These are phyloP conservation scores for Heliosperma pusillum DNA, from an alignment of 148 eudicot genomes.

Conservation along the genomic window DNA sequence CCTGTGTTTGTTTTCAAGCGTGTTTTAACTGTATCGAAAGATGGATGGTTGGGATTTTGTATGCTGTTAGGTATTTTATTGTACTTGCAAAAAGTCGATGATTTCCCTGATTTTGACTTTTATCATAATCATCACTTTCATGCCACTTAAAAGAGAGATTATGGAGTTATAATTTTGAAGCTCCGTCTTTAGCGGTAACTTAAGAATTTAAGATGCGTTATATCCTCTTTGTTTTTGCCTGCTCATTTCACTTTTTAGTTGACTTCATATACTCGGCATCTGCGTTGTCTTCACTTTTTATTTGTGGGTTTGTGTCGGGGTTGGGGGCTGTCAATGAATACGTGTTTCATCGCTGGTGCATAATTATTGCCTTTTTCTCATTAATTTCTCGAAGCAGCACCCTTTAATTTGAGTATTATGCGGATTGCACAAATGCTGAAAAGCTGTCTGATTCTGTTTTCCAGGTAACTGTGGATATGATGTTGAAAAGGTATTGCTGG, in stretches of 20 bases:
- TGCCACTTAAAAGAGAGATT: background rate
- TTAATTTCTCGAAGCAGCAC: background rate
- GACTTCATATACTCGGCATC: background rate
- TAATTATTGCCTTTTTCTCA: background rate
- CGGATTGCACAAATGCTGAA: background rate
- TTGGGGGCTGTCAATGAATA: background rate
- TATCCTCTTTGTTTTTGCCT: background rate
- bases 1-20: background rate
- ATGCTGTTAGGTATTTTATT: background rate
- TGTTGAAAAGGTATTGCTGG: slow-evolving; percentile 2
- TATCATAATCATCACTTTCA: background rate
- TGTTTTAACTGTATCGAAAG: background rate
- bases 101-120: background rate
- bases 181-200: background rate
- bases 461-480: slow-evolving; percentile 12
- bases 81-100: background rate
- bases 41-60: background rate
- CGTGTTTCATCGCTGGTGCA: background rate
- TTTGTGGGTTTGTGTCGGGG: no score
- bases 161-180: background rate
- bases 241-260: background rate
- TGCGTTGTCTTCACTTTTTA: background rate
- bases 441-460: background rate
- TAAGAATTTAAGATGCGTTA: background rate
- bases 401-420: background rate